Base-by-base conservation (phyloP, 176 grass and related monocot species). In the Areca catechu region DNA sequence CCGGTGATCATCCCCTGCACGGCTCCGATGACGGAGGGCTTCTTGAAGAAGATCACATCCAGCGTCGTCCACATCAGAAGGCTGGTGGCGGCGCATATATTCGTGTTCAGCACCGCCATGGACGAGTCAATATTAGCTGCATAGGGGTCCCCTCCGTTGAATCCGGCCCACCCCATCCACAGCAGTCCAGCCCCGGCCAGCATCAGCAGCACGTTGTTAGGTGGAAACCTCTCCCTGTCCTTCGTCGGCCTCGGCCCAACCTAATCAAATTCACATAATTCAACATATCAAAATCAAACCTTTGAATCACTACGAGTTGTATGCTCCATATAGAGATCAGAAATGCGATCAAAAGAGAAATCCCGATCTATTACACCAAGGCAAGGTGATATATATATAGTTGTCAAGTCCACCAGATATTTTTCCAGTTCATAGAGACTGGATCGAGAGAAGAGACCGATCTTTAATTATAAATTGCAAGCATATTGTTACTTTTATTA, bases 1-100 rank as follows among this genome's bases (percentile, higher is more conserved):
- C 64, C 64, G 23, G 64, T 67, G 17, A 67, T 67, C 64, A 67
- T 67, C 24, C 64, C 64, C 24, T 67, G 64, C 16, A 67, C 64
- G 0, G 64, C 64, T 50, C 64, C 64, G 16, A 67, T 67, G 9
- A 67, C 64, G 4, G 64, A 67, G 24, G 64, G 64, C 64, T 67
- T 67, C 50, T 53, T 53, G 64, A 67, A 67, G 64, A 54, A 67
- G 16, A 67, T 29, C 16, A 67, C 64, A 25, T 67, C 64, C 23
- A 67, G 50, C 24, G 50, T 53, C 23, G 64, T 67, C 64, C 64
- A 67, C n/a, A 30, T 21, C 16, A 67, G 50, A 4, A 67, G 64
- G 64, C 64, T 67, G 24, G 51, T 67, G 7, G 64, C 50, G 0
- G 50, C 64, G 64, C 64, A 67, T 17, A 67, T 30, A 25, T 67